Evolutionary conservation across 352 stramenopile species (phyloP), one percentile per base, ranked within the genome.

Genomic region (Pythium aristosporum): DNA sequence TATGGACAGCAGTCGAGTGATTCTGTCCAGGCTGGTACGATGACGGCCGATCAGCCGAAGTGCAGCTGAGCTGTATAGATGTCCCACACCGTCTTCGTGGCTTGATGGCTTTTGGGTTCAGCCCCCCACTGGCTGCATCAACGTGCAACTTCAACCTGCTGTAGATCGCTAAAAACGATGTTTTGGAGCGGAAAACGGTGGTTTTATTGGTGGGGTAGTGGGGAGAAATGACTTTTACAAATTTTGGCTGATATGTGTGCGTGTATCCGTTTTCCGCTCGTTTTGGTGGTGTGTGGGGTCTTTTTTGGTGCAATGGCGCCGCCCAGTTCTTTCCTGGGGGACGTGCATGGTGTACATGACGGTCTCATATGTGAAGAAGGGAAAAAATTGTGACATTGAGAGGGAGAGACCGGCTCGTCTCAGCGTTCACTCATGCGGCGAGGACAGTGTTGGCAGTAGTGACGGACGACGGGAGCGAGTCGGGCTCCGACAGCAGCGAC

Each of bases 401-500:
- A 30, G 5, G 25, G 25, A 30, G 25, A 30, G 25, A 30, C 25
- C 25, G 25, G n/a, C 25, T 30, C 25, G 25, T 30, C 25, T 30
- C 25, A 5, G 25, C 25, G 25, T 30, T 42, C 37, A 42, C 37
- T 58, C 47, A 65, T 13, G 41, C 48, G 12, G 37, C 36, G 25
- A 58, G 34, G 4, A 39, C 48, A 32, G 52, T 23, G 52, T 51
- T 49, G 37, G 50, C 41, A 12, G 16, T 60, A 25, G 50, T 39
- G 10, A 39, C 41, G 15, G 57, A 42, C 34, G 60, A 67, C 1
- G 51, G 50, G 39, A 61, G 37, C 34, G 61, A 67, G 18, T 68
- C 62, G 15, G 62, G 56, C 21, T 68, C 62, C n/a, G 62, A 68
- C 7, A 68, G 25, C 11, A 68, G 30, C 25, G 62, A 68, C n/a